Base-by-base conservation (phyloP, 345 rosid species). In the Laguncularia racemosa region DNA sequence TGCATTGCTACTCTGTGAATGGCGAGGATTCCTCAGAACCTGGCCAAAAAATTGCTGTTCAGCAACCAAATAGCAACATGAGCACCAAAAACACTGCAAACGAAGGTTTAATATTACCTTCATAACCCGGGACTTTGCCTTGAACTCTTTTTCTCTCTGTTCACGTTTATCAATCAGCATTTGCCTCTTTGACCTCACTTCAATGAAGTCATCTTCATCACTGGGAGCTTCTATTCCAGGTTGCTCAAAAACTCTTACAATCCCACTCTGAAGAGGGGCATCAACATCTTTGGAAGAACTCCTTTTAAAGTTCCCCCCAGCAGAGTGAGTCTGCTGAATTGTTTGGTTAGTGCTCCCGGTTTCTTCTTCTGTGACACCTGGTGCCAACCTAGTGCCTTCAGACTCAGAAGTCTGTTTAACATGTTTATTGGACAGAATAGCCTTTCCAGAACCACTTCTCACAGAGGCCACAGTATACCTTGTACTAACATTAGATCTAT, bases 141-240 rank as follows among this genome's bases (percentile, higher is more conserved):
- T 95, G 70, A 76, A 82, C 78, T 90, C 95, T 67, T 95, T 95
- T 70, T 95, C 96, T 71, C 95, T 86, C 75, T 90, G 95, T 69
- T 87, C 99, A 63, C 97, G 95, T 20, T 91, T 85, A 72, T 95
- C 92, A 67, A 87, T 90, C 71, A 85, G 78, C 95, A 95, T 84
- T 80, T 95, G 96, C 83, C 95, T 88, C 81, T 90, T 95, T 58
- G 99, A 95, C 69, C 95, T 88, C 47, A 95, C 99, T 81, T 95
- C 90, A 67, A 90, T 95, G 71, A 95, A 95, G 71, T 95, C 96
- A 70, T 93, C 96, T 71, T 82, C 92, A 44, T 88, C 96, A 68
- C 95, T 84, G 33, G 96, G 92, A 57, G 80, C 84, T 80, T 90
- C 96, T 67, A 85, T 86, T 63, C 89, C 97, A 70, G 82, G 95